Conservation (phyloP, 768 basidiomycete species). For the Pholiota molesta region DNA sequence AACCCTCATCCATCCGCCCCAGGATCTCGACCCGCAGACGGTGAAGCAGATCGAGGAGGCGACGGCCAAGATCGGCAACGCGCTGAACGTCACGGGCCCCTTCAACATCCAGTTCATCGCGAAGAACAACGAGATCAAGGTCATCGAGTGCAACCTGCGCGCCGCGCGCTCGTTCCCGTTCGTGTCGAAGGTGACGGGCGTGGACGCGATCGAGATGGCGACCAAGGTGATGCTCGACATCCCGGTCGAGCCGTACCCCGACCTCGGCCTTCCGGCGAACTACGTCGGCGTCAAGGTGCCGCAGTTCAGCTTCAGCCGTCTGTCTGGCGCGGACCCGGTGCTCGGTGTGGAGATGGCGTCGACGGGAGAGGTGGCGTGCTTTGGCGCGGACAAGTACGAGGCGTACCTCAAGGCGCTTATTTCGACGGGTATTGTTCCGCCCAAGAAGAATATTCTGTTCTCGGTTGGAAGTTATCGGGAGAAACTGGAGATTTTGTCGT, state of each 20-base stretch:
- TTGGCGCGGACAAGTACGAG: slow-evolving; percentile 96
- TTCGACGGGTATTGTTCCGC: slow-evolving; percentile 91
- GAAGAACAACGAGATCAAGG: slow-evolving; percentile 99
- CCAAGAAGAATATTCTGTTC: slow-evolving; percentile 97
- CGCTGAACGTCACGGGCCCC: slow-evolving; percentile 96
- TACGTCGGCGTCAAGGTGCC: slow-evolving; percentile 99
- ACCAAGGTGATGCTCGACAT: slow-evolving; percentile 97
- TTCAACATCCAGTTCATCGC: slow-evolving; percentile 99
- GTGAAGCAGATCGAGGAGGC: slow-evolving; percentile 96
- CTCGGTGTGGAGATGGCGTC: slow-evolving; percentile 99
- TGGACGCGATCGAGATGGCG: slow-evolving; percentile 98
- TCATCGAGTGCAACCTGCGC: slow-evolving; percentile 98
- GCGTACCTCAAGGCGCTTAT: slow-evolving; percentile 97
- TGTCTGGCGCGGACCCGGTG: slow-evolving; percentile 97
- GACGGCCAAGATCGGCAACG: slow-evolving; percentile 96
- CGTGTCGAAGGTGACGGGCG: slow-evolving; percentile 96
- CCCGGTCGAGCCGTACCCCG: slow-evolving; percentile 90
- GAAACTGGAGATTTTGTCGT: slow-evolving; percentile 94
- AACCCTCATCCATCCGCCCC: slow-evolving; percentile 96
- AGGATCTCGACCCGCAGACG: slow-evolving; percentile 96
- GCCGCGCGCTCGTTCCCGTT: slow-evolving; percentile 99
- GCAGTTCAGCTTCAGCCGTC: slow-evolving; percentile 97
- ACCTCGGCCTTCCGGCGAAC: slow-evolving; percentile 81
- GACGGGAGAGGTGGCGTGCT: slow-evolving; percentile 98
- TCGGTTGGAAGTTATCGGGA: slow-evolving; percentile 97